These are phyloP conservation scores for Linum lewisii DNA, from an alignment of 345 rosid genomes.

Conservation along the genomic window DNA sequence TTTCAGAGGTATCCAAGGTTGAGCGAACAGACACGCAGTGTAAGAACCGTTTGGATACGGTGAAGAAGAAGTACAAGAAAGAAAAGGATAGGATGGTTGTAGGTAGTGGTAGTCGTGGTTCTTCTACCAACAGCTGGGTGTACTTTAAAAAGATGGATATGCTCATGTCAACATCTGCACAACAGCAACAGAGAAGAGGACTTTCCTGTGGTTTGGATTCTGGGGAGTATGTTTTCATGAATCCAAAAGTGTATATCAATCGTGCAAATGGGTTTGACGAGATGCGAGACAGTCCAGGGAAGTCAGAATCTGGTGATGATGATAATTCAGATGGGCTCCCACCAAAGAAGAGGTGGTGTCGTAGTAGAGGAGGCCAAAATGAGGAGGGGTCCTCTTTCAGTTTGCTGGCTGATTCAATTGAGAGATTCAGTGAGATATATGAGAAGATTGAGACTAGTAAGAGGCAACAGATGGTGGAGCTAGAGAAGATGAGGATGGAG, in stretches of 20 bases:
- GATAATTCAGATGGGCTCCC: conserved; percentile 72
- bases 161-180: conserved; percentile 58
- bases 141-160: conserved; percentile 80
- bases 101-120: conserved; percentile 26
- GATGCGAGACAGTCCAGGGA: conserved; percentile 86
- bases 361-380: conserved; percentile 33
- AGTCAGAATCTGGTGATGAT: conserved; percentile 44
- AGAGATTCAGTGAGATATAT: conserved; percentile 69
- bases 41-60: conserved; percentile 68
- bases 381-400: conserved; percentile 56
- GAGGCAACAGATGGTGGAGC: conserved; percentile 74
- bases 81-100: conserved; percentile 52
- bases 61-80: conserved; percentile 93
- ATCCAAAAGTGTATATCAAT: conserved; percentile 50
- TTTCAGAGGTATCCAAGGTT: conserved; percentile 57
- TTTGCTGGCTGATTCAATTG: conserved; percentile 75
- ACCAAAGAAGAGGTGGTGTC: conserved; percentile 48
- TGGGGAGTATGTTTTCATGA: conserved; percentile 72
- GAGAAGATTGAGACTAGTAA: conserved; percentile 86
- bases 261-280: conserved; percentile 72
- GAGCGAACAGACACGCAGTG: conserved; percentile 83
- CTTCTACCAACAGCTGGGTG: conserved; percentile 68
- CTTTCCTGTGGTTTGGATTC: conserved; percentile 91
- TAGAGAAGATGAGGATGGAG: conserved; percentile 94
- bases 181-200: conserved; percentile 33